A percentile compares a stretch with the other conserved stretches of the same genome.
Evolutionary conservation across 2,329 filamentous ascomycete species (phyloP).

Genomic region (Phialophora macrospora): DNA sequence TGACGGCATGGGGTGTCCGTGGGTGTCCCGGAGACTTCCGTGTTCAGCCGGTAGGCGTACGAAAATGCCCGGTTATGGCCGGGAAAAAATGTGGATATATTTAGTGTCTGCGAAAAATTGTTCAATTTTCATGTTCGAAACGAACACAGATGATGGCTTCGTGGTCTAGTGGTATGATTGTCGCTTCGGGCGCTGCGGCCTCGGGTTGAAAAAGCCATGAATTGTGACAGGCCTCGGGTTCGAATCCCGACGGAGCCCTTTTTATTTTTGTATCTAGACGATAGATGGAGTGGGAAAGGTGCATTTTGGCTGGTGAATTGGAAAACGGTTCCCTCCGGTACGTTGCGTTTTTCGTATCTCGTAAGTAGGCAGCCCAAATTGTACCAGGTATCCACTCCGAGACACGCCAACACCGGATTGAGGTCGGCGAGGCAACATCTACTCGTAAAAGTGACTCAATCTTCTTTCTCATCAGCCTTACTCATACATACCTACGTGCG

Average conservation of each 20-base stretch:
- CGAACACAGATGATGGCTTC: constrained; percentile 4
- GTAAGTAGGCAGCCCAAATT: background rate
- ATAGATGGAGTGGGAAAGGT: background rate
- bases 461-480: constrained; percentile 21
- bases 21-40: too few species aligned
- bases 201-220: constrained; percentile 39
- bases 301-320: background rate
- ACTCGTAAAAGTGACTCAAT: background rate
- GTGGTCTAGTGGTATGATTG: constrained; percentile 45
- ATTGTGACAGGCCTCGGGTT: constrained; percentile 48
- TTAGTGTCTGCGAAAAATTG: background rate
- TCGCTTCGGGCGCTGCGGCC: constrained; percentile 45
- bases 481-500: background rate
- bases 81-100: background rate
- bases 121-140: constrained; percentile 9
- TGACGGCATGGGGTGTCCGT: too few species aligned
- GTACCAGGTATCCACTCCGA: background rate
- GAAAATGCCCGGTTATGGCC: background rate
- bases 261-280: constrained; percentile 17
- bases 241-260: constrained; percentile 47
- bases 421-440: background rate
- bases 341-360: background rate
- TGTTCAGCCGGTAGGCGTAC: background rate
- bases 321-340: too few species aligned
- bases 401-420: constrained; percentile 3